Evolutionary conservation across 306 rosid species (phyloP), one percentile per base, ranked within the genome.

Genomic region (Trifolium fragiferum): DNA sequence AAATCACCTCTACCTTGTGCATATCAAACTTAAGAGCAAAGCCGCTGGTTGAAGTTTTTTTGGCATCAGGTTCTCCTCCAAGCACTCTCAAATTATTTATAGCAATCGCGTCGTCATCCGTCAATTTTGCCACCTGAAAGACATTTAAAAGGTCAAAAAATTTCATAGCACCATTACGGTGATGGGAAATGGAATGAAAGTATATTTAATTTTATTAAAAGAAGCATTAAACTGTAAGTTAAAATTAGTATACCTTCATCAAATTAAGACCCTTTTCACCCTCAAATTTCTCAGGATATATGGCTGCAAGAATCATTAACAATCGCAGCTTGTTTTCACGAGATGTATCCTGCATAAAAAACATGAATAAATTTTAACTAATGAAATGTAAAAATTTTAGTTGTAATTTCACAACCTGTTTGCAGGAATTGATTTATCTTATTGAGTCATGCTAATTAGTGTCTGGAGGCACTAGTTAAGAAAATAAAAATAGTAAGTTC

Each of bases 221-320:
- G 75, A 54, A 54, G 35, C 33, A 32, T 47, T 44, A 68, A 73
- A 71, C 68, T 64, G 32, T 25, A 53, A 60, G 59, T 25, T 46
- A 38, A n/a, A 70, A 84, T 40, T 51, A 53, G 43, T 59, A 76
- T 59, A 93, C 97, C 97, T 88, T 89, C 88, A 89, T 88, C 86
- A 93, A 76, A 84, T 89, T 87, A 74, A 35, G 86, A 72, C 96
- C 97, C 78, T 87, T 89, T 85, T 93, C 97, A 65, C 96, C 96
- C 81, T 88, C 97, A 70, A 91, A 85, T 86, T 93, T 93, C 74
- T 91, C 98, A 69, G 98, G 98, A 80, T 91, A 87, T 72, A 91
- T 87, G 85, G 93, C 87, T 46, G 97, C 96, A 69, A 93, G 88
- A 80, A 93, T 89, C 97, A 93, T 89, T 81, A 93, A 82, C 84